Conservation (phyloP, 2,329 filamentous ascomycete species). For the Fusarium chlamydosporum region DNA sequence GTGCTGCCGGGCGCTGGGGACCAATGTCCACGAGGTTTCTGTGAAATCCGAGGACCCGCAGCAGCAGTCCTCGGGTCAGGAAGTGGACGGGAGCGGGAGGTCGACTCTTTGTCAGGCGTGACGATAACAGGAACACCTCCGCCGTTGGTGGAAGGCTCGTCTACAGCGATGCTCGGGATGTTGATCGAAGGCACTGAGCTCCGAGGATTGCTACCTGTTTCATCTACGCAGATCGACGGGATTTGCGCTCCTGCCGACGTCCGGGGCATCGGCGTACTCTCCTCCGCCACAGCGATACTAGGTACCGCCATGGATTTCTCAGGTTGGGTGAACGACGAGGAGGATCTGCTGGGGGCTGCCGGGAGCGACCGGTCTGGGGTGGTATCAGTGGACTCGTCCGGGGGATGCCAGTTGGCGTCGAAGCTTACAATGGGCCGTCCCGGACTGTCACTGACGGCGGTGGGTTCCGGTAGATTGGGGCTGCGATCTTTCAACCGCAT, state of each 20-base stretch:
- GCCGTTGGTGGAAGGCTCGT: constrained; percentile 49
- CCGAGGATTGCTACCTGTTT: constrained; percentile 43
- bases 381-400: constrained; percentile 78
- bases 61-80: constrained; percentile 61
- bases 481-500: constrained; percentile 91
- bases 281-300: constrained; percentile 69
- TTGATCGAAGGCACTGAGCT: constrained; percentile 56
- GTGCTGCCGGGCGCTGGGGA: constrained; percentile 65
- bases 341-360: constrained; percentile 48
- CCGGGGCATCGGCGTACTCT: constrained; percentile 56
- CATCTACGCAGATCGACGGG: constrained; percentile 57
- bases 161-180: constrained; percentile 66
- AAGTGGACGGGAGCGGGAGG: constrained; percentile 54
- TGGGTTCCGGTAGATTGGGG: constrained; percentile 86
- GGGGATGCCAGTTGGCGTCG: constrained; percentile 83
- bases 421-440: constrained; percentile 98
- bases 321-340: constrained; percentile 49
- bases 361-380: constrained; percentile 61
- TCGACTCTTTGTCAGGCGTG: constrained; percentile 59
- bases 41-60: constrained; percentile 55
- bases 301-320: constrained; percentile 61
- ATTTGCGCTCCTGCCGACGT: constrained; percentile 51
- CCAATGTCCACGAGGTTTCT: constrained; percentile 69
- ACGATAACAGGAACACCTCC: constrained; percentile 61
- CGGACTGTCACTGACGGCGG: constrained; percentile 89